Evolutionary conservation across 1,139 yeast species (phyloP), one percentile per base, ranked within the genome.

Genomic region (Suhomyces guaymorum): DNA sequence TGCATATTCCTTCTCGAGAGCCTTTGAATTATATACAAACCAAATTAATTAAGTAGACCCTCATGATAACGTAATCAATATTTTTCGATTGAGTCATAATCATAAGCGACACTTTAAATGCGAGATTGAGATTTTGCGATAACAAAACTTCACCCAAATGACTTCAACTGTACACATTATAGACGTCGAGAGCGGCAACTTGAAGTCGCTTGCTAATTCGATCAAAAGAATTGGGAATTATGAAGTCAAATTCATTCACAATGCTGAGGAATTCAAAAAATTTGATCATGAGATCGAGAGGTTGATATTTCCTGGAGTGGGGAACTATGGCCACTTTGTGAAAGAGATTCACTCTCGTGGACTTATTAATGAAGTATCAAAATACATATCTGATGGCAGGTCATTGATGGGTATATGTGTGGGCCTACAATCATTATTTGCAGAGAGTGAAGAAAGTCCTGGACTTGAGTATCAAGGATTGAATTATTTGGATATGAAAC

Each of bases 351-450:
- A 71, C 35, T 67, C 67, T 3, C 71, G 85, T 41, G 77, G 80
- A 0, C 78, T 92, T 39, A 78, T 72, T 9, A 74, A 67, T 21
- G 95, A 95, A 0, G 66, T 92, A 21, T 65, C 61, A 33, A 61
- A 72, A 30, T 89, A 87, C 51, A 79, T 89, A 30, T 61, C 66
- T 5, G 69, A 84, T 13, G 97, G 96, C 1, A 78, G 80, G 48
- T 84, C 94, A 9, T 64, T 92, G 24, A 87, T 92, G 96, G 98
- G 98, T 7, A 88, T 92, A 44, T 92, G 98, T 66, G 97, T 92
- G 30, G 98, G 98, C 3, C 67, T 92, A 40, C 98, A 92, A 57
- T 73, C 96, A 2, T 69, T 92, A 28, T 86, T 90, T 51, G 61
- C 63, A 12, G 78, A 79, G 9, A 84, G 95, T 33, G 86, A 76